A percentile compares a stretch with the other conserved stretches of the same genome.
These are phyloP conservation scores for Polytrichum formosum DNA, from an alignment of 225 moss, liverwort and hornwort genomes.

Conservation along the genomic window DNA sequence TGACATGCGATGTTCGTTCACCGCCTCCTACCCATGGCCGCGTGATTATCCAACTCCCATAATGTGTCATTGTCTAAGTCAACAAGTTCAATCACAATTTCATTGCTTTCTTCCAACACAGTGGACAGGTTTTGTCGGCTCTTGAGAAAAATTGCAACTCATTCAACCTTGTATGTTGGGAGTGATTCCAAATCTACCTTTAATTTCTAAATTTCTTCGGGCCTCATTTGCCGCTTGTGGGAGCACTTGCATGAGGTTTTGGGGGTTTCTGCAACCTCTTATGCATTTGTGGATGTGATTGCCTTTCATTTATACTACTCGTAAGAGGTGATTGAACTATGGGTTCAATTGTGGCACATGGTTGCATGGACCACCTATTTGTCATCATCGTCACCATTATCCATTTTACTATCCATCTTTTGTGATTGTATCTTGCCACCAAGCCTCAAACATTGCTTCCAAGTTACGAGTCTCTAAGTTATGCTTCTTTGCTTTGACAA, in stretches of 20 bases:
- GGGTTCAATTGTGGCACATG: not conserved
- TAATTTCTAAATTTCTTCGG: slow-evolving; percentile 45
- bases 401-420: slow-evolving; percentile 6
- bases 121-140: not conserved
- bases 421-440: slow-evolving; percentile 29
- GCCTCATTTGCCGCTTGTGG: slow-evolving; percentile 53
- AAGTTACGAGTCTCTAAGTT: slow-evolving; percentile 29
- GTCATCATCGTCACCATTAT: not conserved
- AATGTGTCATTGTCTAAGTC: slow-evolving; percentile 38
- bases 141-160: slow-evolving; percentile 43
- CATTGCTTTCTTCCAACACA: slow-evolving; percentile 17
- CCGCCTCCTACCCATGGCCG: too few species aligned
- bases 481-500: slow-evolving; percentile 52
- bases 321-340: not conserved
- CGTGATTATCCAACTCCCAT: slow-evolving; percentile 43
- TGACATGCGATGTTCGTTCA: too few species aligned
- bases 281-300: too few species aligned
- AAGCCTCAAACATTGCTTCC: slow-evolving; percentile 37
- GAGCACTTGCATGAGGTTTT: slow-evolving; percentile 28
- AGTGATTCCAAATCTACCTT: slow-evolving; percentile 30
- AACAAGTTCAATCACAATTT: slow-evolving; percentile 42
- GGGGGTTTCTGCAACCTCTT: not conserved
- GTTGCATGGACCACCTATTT: not conserved
- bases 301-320: too few species aligned
- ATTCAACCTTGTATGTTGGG: slow-evolving; percentile 20